Percentiles rank a stretch among this genome's conserved stretches.
Evolutionary conservation across 768 basidiomycete species (phyloP).

Genomic region (Tylopilus cervinicoccineus): DNA sequence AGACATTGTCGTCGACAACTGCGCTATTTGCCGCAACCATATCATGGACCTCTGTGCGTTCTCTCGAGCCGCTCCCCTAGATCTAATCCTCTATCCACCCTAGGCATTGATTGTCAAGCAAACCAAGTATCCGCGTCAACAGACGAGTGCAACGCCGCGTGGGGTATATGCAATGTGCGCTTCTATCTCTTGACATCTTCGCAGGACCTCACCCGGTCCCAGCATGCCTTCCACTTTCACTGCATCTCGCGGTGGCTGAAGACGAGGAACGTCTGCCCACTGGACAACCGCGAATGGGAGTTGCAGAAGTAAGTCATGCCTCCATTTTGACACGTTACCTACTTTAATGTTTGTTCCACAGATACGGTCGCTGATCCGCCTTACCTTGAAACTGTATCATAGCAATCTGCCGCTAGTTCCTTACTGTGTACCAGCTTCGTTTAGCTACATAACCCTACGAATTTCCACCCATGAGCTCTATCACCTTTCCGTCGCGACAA

Average conservation of each 20-base stretch:
- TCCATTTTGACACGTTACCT: background rate
- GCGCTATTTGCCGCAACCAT: conserved; percentile 99
- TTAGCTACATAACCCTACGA: background rate
- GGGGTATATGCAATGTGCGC: conserved; percentile 95
- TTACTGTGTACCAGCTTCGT: conserved; percentile 12
- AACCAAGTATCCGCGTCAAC: conserved; percentile 96
- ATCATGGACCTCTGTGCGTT: conserved; percentile 98
- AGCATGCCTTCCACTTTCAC: conserved; percentile 99
- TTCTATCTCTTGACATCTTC: background rate
- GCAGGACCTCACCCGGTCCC: conserved; percentile 2
- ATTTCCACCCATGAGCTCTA: background rate
- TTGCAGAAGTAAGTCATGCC: conserved; percentile 77
- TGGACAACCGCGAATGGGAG: conserved; percentile 97
- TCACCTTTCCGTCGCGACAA: background rate
- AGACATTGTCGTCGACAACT: conserved; percentile 99
- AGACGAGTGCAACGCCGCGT: conserved; percentile 96
- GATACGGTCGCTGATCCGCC: conserved; percentile 39
- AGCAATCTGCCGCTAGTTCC: conserved; percentile 1
- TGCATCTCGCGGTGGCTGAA: conserved; percentile 99
- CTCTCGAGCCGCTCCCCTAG: background rate
- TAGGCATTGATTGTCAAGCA: conserved; percentile 99
- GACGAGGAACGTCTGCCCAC: conserved; percentile 91
- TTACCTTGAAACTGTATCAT: conserved; percentile 17
- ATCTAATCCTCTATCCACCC: conserved; percentile 4
- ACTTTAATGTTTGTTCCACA: conserved; percentile 11